Evolutionary conservation across 2,329 filamentous ascomycete species (phyloP).

Genomic region (Fusarium tjaetaba): DNA sequence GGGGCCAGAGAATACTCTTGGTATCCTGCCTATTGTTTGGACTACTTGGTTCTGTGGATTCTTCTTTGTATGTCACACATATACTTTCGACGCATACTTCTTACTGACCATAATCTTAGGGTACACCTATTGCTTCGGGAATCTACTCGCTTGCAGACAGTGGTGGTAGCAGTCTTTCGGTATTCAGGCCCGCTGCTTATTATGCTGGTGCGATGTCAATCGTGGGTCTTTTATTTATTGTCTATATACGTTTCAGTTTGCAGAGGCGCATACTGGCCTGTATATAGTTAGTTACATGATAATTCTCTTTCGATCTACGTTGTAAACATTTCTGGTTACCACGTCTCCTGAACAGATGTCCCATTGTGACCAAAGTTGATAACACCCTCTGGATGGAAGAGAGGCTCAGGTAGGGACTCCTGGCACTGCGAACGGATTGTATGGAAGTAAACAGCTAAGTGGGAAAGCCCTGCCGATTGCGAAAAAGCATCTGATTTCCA

Average conservation of each 20-base stretch:
- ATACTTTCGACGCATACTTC: accelerated
- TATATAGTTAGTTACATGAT: background rate
- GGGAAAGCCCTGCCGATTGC: accelerated
- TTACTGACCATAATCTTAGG: background rate
- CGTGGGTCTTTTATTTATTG: constrained; percentile 22
- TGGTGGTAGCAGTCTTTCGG: background rate
- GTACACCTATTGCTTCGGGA: constrained; percentile 37
- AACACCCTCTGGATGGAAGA: accelerated
- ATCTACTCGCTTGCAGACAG: constrained; percentile 27
- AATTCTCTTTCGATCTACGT: background rate
- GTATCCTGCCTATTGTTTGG: constrained; percentile 43
- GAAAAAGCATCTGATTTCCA: too few relatives aligned
- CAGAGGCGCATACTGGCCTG: background rate
- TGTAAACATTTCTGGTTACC: too few relatives aligned
- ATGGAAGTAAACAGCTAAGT: accelerated
- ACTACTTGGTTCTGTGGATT: constrained; percentile 46
- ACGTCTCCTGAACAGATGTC: accelerated
- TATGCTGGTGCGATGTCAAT: constrained; percentile 33
- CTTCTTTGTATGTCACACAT: constrained; percentile 38
- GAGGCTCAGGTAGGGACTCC: too few relatives aligned
- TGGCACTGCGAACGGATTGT: too few relatives aligned
- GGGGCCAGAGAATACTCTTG: constrained; percentile 36
- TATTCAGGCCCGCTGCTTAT: constrained; percentile 29
- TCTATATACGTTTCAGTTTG: constrained; percentile 17
- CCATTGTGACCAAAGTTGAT: accelerated